Conservation (phyloP, 2,329 filamentous ascomycete species). For the Pestalotiopsis fici region DNA sequence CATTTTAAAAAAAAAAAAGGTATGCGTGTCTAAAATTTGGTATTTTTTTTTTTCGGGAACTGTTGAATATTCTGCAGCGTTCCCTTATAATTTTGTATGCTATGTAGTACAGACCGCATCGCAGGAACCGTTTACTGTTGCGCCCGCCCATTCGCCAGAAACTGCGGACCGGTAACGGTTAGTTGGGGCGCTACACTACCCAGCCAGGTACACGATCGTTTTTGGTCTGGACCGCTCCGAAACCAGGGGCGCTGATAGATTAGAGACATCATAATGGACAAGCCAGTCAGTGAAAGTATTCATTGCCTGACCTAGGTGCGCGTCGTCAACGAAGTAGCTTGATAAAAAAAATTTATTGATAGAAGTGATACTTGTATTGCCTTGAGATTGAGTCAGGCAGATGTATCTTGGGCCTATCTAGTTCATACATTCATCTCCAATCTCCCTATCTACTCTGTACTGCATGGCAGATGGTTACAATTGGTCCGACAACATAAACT, state of each 20-base stretch:
- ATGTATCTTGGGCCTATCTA: too few species aligned
- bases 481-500: background rate
- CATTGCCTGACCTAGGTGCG: background rate
- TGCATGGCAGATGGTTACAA: background rate
- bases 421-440: background rate
- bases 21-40: background rate
- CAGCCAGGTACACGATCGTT: background rate
- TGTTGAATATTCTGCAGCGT: background rate
- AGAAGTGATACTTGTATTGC: too few species aligned
- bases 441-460: background rate
- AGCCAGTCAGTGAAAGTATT: background rate
- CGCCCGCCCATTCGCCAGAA: background rate
- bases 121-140: background rate
- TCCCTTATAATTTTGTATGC: background rate
- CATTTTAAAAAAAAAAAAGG: background rate
- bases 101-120: background rate
- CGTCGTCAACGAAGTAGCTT: background rate
- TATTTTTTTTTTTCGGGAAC: background rate
- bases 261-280: background rate
- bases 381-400: too few species aligned
- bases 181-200: background rate
- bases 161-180: background rate
- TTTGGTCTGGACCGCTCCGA: background rate
- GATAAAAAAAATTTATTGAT: background rate
- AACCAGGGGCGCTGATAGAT: background rate